Evolutionary conservation across 768 basidiomycete genomes (phyloP).

Genomic region (Agaricus subrufescens): DNA sequence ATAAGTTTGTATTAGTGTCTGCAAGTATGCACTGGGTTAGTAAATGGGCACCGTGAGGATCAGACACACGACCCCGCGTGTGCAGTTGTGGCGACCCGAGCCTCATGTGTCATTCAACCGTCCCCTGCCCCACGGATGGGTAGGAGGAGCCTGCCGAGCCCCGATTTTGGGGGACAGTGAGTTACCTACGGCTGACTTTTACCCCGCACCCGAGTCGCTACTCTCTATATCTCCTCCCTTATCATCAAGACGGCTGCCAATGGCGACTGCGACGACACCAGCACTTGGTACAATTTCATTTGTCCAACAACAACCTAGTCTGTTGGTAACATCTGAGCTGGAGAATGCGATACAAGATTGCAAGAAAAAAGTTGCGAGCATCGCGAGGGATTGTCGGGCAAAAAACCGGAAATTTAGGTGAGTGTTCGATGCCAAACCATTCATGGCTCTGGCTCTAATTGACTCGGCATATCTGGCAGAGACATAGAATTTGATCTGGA

Average conservation of each 20-base stretch:
- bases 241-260: background rate
- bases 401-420: constrained; percentile 49
- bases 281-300: constrained; percentile 18
- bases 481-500: constrained; percentile 57
- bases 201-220: too few relatives aligned
- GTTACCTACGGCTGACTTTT: too few relatives aligned
- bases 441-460: background rate
- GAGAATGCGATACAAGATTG: constrained; percentile 46
- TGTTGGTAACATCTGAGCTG: constrained; percentile 45
- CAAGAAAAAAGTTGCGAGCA: constrained; percentile 37
- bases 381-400: constrained; percentile 40
- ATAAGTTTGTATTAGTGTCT: too few relatives aligned
- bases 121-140: too few relatives aligned
- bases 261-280: constrained; percentile 9
- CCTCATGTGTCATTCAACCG: too few relatives aligned
- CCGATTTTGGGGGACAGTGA: too few relatives aligned
- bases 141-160: too few relatives aligned
- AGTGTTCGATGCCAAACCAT: constrained; percentile 1
- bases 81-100: too few relatives aligned
- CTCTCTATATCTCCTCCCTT: too few relatives aligned
- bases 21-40: too few relatives aligned
- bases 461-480: constrained; percentile 20
- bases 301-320: constrained; percentile 32
- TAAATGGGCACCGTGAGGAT: too few relatives aligned
- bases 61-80: too few relatives aligned